Evolutionary conservation across 148 eudicot genomes (phyloP).

Genomic region (Mesembryanthemum crystallinum): DNA sequence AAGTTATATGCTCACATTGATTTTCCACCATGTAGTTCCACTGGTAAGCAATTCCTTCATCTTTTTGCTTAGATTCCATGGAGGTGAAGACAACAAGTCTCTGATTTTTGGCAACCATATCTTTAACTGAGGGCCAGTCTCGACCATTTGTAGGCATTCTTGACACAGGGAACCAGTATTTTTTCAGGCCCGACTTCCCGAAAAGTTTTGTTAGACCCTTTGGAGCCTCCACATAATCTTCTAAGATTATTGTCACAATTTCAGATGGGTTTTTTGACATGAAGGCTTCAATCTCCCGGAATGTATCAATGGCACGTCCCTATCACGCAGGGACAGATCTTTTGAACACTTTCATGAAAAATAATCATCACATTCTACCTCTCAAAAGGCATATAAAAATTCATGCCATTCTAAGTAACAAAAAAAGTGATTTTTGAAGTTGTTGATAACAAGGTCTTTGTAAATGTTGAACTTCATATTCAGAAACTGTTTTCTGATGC

Average conservation of each 20-base stretch:
- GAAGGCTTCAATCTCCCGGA: slow-evolving; percentile 33
- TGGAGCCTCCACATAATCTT: slow-evolving; percentile 31
- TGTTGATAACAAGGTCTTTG: no score
- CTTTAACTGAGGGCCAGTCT: slow-evolving; percentile 34
- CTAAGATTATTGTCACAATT: slow-evolving; percentile 38
- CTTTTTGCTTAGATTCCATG: slow-evolving; percentile 20
- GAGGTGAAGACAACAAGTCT: slow-evolving; percentile 38
- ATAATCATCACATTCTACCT: no score
- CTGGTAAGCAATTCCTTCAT: slow-evolving; percentile 40
- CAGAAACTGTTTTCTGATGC: no score
- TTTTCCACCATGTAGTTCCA: slow-evolving; percentile 43
- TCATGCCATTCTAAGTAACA: no score
- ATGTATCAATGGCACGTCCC: slow-evolving; percentile 29
- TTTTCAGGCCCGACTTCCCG: slow-evolving; percentile 27
- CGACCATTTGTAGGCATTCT: slow-evolving; percentile 36
- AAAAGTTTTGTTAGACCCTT: slow-evolving; percentile 31
- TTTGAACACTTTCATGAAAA: neutral
- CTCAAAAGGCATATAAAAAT: no score
- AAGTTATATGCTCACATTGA: slow-evolving; percentile 24
- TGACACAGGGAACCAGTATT: slow-evolving; percentile 33
- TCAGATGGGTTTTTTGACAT: slow-evolving; percentile 34
- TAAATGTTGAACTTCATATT: no score
- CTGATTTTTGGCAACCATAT: slow-evolving; percentile 36
- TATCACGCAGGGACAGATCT: neutral
- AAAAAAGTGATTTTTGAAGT: no score